phyloP scores from a whole-genome alignment of 164 flowering plant genomes.

The Aristolochia contorta region DNA sequence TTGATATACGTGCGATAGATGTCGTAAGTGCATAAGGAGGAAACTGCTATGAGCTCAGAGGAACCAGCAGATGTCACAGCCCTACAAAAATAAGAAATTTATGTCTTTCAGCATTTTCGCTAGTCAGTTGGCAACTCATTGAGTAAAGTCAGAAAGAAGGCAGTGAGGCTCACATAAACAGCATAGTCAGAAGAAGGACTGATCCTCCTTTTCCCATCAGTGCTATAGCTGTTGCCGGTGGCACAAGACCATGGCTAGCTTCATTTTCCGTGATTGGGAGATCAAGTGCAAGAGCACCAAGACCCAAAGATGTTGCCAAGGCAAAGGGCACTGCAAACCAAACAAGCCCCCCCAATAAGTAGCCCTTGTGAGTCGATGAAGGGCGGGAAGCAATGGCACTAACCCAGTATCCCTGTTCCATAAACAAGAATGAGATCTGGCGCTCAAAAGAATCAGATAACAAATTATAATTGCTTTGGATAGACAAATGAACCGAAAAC shows the following conservation, averaged over 20 bases:
- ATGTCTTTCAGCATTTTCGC: background rate
- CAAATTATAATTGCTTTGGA: no score
- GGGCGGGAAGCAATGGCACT: constrained; percentile 96
- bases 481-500: no score
- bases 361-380: constrained; percentile 93
- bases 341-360: constrained; percentile 83
- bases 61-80: constrained; percentile 98
- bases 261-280: constrained; percentile 69
- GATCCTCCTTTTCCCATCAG: constrained; percentile 95
- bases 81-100: constrained; percentile 29
- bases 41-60: constrained; percentile 88
- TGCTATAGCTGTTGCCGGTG: constrained; percentile 90
- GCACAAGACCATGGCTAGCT: constrained; percentile 82
- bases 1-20: constrained; percentile 87
- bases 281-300: constrained; percentile 90
- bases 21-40: constrained; percentile 92
- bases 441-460: no score
- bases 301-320: constrained; percentile 66
- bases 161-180: constrained; percentile 54
- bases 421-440: background rate
- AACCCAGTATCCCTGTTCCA: constrained; percentile 80
- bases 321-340: constrained; percentile 99
- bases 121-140: no score
- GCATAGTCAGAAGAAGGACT: constrained; percentile 84
- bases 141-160: background rate